Percentiles rank a stretch among this genome's conserved stretches.
These are phyloP conservation scores for Coemansia aciculifera DNA, from an alignment of 192 early-diverging fungal species.

Conservation along the genomic window DNA sequence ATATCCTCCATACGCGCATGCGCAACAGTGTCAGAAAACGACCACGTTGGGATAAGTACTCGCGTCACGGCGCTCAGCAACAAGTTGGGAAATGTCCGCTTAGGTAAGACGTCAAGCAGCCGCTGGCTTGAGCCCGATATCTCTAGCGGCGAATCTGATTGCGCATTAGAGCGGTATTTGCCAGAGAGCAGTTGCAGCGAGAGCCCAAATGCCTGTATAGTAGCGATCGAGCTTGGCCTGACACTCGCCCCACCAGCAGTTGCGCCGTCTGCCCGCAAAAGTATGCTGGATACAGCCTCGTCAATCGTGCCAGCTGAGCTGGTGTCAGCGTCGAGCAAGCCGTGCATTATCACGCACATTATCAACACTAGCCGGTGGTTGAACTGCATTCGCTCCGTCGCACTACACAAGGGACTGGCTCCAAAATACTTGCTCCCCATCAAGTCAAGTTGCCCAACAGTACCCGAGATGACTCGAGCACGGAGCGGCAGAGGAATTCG, in stretches of 20 bases:
- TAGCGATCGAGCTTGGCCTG: background rate
- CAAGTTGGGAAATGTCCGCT: slow-evolving; percentile 20
- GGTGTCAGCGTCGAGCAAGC: background rate
- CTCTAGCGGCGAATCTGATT: background rate
- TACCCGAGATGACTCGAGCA: slow-evolving; percentile 16
- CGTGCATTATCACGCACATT: background rate
- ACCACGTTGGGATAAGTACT: slow-evolving; percentile 37
- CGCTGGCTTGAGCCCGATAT: background rate
- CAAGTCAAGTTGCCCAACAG: slow-evolving; percentile 20
- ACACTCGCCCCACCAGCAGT: background rate
- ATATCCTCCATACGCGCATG: slow-evolving; percentile 14
- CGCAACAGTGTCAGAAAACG: slow-evolving; percentile 18
- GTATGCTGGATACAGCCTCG: slow-evolving; percentile 17
- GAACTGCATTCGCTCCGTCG: background rate
- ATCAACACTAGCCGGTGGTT: slow-evolving; percentile 2
- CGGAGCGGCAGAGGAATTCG: slow-evolving; percentile 21
- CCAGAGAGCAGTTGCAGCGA: slow-evolving; percentile 37
- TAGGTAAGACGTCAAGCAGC: slow-evolving; percentile 1
- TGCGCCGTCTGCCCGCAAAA: slow-evolving; percentile 11
- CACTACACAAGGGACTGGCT: background rate
- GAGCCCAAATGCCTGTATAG: slow-evolving; percentile 30
- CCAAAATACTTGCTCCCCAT: slow-evolving; percentile 9
- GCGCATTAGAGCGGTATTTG: background rate
- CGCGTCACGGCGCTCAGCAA: slow-evolving; percentile 11
- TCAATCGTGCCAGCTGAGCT: slow-evolving; percentile 5